Evolutionary conservation across 148 eudicot species (phyloP), one percentile per base, ranked within the genome.

Genomic region (Rhododendron vialii): DNA sequence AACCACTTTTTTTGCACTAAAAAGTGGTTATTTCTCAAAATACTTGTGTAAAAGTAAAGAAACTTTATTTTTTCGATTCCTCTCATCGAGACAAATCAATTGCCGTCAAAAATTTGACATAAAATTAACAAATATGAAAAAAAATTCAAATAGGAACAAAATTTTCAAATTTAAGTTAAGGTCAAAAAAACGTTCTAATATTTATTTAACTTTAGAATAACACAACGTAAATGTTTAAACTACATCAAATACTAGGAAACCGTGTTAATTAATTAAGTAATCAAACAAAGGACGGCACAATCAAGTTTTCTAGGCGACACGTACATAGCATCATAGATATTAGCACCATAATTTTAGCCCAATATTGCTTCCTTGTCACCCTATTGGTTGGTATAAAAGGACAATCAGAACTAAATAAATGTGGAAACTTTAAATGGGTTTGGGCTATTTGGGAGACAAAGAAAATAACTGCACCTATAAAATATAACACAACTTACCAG

Each of bases 371-470:
- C n/a, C 57, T 83, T 5, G 50, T 30, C 77, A 83, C 77, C 55
- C 57, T n/a, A 83, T 45, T 18, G 36, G 12, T 4, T 15, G 61
- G 61, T 55, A 43, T 8, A 65, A 41, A 41, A 74, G 77, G 59
- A 55, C 57, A 83, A 22, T 57, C 57, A 41, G 77, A 47, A 41
- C 24, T 67, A 26, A 7, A 18, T 47, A 83, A n/a, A 38, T 43
- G 85, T 41, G 76, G 36, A 20, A 65, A 83, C 24, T 83, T 26
- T 63, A 15, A 35, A 13, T 33, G 73, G 73, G 41, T 57, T 65
- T 83, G 53, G 55, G 85, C 38, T 43, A 65, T 28, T 65, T 2
- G 36, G 85, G 71, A 83, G 85, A 83, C 85, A 83, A 0, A 57
- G 45, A 55, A 20, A 55, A 55, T 55, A 41, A 55, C 33, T 18